Conservation (phyloP, 2,329 filamentous ascomycete genomes). For the Claviceps fusiformis region DNA sequence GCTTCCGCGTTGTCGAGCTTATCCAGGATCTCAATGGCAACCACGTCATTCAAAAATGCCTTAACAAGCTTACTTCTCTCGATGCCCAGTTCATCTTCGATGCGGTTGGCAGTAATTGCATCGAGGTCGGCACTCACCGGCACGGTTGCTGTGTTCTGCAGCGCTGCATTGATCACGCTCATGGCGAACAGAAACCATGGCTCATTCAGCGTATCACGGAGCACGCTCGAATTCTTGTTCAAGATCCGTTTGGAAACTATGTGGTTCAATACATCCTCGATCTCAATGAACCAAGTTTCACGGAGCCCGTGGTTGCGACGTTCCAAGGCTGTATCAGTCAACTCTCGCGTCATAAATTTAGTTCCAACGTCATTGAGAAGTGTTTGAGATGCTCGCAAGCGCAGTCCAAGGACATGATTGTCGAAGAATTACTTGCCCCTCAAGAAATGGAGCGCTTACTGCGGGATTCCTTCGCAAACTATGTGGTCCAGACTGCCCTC, state of each 20-base stretch:
- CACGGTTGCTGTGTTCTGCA: slow-evolving; percentile 97
- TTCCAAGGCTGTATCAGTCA: slow-evolving; percentile 61
- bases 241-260: slow-evolving; percentile 97
- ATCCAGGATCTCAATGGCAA: slow-evolving; percentile 98
- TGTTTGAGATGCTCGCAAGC: slow-evolving; percentile 72
- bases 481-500: slow-evolving; percentile 92
- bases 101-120: slow-evolving; percentile 73
- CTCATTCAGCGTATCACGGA: slow-evolving; percentile 78
- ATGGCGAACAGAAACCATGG: slow-evolving; percentile 74
- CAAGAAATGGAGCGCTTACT: slow-evolving; percentile 78
- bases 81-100: slow-evolving; percentile 96
- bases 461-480: slow-evolving; percentile 90
- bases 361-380: slow-evolving; percentile 98
- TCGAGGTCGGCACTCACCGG: slow-evolving; percentile 88
- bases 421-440: slow-evolving; percentile 63
- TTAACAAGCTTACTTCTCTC: slow-evolving; percentile 76
- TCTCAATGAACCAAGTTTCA: slow-evolving; percentile 75
- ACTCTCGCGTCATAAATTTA: slow-evolving; percentile 93
- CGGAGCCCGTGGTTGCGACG: slow-evolving; percentile 70
- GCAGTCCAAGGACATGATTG: slow-evolving; percentile 63
- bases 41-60: slow-evolving; percentile 96
- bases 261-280: slow-evolving; percentile 98
- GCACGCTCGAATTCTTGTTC: slow-evolving; percentile 77
- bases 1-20: slow-evolving; percentile 74
- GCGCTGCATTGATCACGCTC: slow-evolving; percentile 94